Base-by-base conservation (phyloP, 2,329 filamentous ascomycete species). In the Cladosporium sp. region DNA sequence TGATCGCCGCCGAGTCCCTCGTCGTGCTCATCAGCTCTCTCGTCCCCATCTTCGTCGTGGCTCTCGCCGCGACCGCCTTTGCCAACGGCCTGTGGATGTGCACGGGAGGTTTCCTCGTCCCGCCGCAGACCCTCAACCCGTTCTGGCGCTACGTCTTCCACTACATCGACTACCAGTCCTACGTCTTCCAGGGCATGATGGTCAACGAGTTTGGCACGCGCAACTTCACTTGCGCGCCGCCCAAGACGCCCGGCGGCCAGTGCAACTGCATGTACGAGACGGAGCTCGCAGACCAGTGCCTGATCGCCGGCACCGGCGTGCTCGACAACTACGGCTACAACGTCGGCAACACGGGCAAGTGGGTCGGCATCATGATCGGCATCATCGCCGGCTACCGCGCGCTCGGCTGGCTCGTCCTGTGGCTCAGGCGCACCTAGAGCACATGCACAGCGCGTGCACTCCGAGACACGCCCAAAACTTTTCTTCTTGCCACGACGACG, bases 131-230 rank as follows among this genome's bases (percentile, higher is more conserved):
- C 2, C 76, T 95, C 38, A 95, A 95, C 68, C 81, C 79, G 2
- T 95, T 95, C 61, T 95, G 87, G 83, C 81, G 83, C 67, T 93
- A 95, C 62, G 87, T 87, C 5, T 93, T 93, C 62, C 86, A 91
- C 66, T 95, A 91, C 68, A 91, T 91, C 64, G 87, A 95, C 66
- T 95, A 95, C 64, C 88, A 92, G 71, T 75, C 77, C 40, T 95
- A 91, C 61, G 89, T 95, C 3, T 95, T 95, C 66, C 82, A 92
- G 65, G 89, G 87, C 11, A 93, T 95, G 89, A 93, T 95, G 87
- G 83, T 92, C 49, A 95, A 93, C 63, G 87, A 95, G 71, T 93
- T 95, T 66, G 73, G 74, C 1, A 59, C 78, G 14, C 75, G 87
- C 11, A 77, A 73, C 3, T 95, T 87, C 67, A 66, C 70, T 3